A percentile compares a stretch with the other conserved stretches of the same genome.
phyloP scores from a whole-genome alignment of 1,284 basidiomycete genomes.

The Omphalotus olearius region DNA sequence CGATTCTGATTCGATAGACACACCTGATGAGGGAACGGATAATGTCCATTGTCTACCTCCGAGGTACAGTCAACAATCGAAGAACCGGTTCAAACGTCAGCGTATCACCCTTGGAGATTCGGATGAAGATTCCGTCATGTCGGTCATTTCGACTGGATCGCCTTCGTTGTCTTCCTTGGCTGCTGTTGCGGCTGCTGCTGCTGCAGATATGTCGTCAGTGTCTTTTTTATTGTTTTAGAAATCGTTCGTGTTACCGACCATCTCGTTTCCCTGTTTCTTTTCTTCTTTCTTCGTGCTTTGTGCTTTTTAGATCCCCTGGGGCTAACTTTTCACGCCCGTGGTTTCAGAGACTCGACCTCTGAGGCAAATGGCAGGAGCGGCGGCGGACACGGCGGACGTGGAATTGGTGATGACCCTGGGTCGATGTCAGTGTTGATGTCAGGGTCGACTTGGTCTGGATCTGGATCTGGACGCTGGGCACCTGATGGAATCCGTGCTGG shows the following conservation, averaged over 20 bases:
- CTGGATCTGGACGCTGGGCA: neutral
- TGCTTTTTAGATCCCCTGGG: constrained; percentile 1
- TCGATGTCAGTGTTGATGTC: too few species aligned
- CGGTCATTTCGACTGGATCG: constrained; percentile 4
- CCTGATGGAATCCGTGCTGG: constrained; percentile 3
- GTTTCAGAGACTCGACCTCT: constrained; percentile 10
- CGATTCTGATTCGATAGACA: constrained; percentile 9
- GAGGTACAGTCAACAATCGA: constrained; percentile 1
- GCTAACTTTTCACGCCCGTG: constrained; percentile 7
- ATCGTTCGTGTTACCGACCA: too few species aligned
- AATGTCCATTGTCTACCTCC: neutral
- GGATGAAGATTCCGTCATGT: constrained; percentile 4
- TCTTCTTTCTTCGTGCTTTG: neutral
- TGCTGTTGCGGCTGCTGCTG: constrained; percentile 5
- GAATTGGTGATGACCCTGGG: neutral
- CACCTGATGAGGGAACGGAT: constrained; percentile 4
- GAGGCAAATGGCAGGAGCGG: neutral
- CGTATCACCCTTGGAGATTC: constrained; percentile 5
- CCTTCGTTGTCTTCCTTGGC: constrained; percentile 4
- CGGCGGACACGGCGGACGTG: neutral
- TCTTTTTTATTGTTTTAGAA: neutral
- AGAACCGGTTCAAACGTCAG: constrained; percentile 10
- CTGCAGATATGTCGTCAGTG: constrained; percentile 2
- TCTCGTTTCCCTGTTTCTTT: neutral
- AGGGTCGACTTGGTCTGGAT: too few species aligned